A percentile compares a stretch with the other conserved stretches of the same genome.
These are phyloP conservation scores for Dovyalis caffra DNA, from an alignment of 345 rosid genomes.

Conservation along the genomic window DNA sequence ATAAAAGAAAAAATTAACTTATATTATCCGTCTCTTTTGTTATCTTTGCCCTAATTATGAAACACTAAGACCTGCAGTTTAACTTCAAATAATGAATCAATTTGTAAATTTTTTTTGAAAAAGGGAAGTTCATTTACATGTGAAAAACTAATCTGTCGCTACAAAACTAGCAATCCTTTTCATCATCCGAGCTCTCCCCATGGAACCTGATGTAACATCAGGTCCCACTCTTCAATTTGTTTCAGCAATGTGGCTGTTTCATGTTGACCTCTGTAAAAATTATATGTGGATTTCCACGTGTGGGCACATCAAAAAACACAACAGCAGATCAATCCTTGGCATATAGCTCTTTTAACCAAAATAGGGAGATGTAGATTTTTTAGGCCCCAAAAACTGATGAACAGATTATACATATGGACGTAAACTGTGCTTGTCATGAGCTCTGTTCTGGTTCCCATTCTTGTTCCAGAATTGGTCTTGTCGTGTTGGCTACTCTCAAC, in stretches of 20 bases:
- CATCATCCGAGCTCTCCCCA: slow-evolving; percentile 13
- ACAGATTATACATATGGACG: slow-evolving; percentile 4
- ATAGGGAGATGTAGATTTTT: neutral
- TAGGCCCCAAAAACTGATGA: slow-evolving; percentile 5
- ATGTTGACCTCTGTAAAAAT: neutral
- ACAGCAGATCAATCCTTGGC: neutral
- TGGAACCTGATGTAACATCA: neutral
- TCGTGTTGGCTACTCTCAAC: slow-evolving; percentile 25
- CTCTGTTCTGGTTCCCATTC: slow-evolving; percentile 42
- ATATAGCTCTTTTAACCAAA: slow-evolving; percentile 10
- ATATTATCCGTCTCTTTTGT: no score
- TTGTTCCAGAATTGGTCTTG: slow-evolving; percentile 29
- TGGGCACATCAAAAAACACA: neutral
- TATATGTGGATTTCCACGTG: neutral
- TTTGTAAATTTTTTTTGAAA: neutral
- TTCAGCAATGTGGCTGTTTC: neutral
- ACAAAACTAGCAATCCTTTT: slow-evolving; percentile 21
- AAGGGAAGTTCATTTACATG: slow-evolving; percentile 12
- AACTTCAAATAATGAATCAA: slow-evolving; percentile 8
- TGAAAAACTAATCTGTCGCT: slow-evolving; percentile 14
- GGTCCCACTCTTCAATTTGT: slow-evolving; percentile 11
- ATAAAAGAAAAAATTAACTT: no score
- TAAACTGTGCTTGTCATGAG: slow-evolving; percentile 57
- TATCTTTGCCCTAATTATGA: no score
- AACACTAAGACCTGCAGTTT: neutral